phyloP scores from a whole-genome alignment of 148 eudicot species.

The Fagopyrum homotropicum region DNA sequence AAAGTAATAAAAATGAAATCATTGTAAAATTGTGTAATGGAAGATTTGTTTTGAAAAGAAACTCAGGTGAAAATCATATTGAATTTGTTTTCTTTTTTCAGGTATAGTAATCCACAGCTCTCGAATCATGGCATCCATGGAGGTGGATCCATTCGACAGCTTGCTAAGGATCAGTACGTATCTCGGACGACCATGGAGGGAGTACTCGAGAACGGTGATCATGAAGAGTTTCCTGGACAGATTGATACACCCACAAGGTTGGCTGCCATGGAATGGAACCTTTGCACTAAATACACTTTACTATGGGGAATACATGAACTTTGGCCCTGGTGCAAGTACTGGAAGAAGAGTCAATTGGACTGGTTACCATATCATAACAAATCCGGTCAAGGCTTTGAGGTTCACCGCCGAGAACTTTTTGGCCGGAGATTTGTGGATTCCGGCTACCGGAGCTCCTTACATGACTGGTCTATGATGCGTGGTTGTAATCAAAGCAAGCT shows the following conservation, averaged over 20 bases:
- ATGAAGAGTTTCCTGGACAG: slow-evolving; percentile 35
- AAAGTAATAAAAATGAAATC: no score
- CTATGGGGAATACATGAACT: slow-evolving; percentile 58
- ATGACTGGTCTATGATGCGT: slow-evolving; percentile 37
- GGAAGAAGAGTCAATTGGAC: slow-evolving; percentile 46
- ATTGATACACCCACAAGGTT: slow-evolving; percentile 39
- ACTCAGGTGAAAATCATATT: no score
- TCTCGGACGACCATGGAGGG: slow-evolving; percentile 56
- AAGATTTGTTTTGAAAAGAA: no score
- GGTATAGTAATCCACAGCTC: slow-evolving; percentile 50
- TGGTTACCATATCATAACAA: slow-evolving; percentile 38
- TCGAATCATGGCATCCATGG: slow-evolving; percentile 29
- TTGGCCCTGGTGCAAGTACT: slow-evolving; percentile 41
- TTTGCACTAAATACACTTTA: slow-evolving; percentile 36
- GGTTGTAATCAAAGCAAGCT: background rate
- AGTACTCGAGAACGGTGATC: slow-evolving; percentile 46
- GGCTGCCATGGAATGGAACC: slow-evolving; percentile 49
- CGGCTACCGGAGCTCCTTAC: slow-evolving; percentile 45
- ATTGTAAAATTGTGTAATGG: no score
- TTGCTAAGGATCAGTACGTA: slow-evolving; percentile 19
- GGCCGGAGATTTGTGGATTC: slow-evolving; percentile 48
- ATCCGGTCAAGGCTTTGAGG: slow-evolving; percentile 24
- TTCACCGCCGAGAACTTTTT: slow-evolving; percentile 44
- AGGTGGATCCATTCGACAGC: slow-evolving; percentile 22
- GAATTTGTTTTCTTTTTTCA: background rate